Evolutionary conservation across 2,329 filamentous ascomycete species (phyloP).

Genomic region (Beauveria australis): DNA sequence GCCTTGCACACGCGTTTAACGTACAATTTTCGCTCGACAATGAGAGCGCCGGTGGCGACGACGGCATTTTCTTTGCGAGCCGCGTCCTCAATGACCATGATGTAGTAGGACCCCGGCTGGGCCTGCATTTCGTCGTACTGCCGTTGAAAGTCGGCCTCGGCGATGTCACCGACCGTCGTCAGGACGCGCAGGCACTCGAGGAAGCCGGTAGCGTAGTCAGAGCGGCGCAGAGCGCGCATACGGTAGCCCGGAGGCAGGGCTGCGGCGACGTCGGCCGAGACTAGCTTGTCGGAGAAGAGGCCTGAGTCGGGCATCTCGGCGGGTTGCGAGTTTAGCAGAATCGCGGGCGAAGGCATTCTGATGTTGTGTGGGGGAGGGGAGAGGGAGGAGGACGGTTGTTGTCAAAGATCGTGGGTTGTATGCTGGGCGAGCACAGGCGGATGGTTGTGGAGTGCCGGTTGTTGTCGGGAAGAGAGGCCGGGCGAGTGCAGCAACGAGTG

Average conservation of each 20-base stretch:
- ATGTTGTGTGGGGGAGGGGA: not conserved
- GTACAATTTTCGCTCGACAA: slow-evolving; percentile 92
- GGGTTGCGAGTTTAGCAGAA: slow-evolving; percentile 11
- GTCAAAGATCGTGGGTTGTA: not conserved
- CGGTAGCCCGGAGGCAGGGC: slow-evolving; percentile 73
- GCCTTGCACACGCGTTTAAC: slow-evolving; percentile 22
- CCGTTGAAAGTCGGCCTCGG: slow-evolving; percentile 63
- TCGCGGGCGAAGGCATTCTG: slow-evolving; percentile 7
- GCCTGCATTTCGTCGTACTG: slow-evolving; percentile 75
- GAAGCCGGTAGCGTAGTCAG: slow-evolving; percentile 75
- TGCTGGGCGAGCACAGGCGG: not conserved
- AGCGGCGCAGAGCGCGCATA: slow-evolving; percentile 68
- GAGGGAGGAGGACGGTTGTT: not conserved
- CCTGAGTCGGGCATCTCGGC: slow-evolving; percentile 27
- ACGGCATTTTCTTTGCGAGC: slow-evolving; percentile 47
- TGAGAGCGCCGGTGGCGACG: slow-evolving; percentile 83
- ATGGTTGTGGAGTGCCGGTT: not conserved
- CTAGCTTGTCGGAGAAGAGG: slow-evolving; percentile 70
- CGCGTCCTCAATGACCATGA: slow-evolving; percentile 76
- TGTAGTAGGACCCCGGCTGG: slow-evolving; percentile 68
- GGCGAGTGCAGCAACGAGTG: not conserved
- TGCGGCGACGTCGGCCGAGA: slow-evolving; percentile 65
- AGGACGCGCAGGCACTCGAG: slow-evolving; percentile 86
- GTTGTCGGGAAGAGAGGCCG: not conserved
- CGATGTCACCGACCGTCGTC: slow-evolving; percentile 86